Conservation (phyloP, 2,329 filamentous ascomycete genomes). For the Aureobasidium mangrovei region DNA sequence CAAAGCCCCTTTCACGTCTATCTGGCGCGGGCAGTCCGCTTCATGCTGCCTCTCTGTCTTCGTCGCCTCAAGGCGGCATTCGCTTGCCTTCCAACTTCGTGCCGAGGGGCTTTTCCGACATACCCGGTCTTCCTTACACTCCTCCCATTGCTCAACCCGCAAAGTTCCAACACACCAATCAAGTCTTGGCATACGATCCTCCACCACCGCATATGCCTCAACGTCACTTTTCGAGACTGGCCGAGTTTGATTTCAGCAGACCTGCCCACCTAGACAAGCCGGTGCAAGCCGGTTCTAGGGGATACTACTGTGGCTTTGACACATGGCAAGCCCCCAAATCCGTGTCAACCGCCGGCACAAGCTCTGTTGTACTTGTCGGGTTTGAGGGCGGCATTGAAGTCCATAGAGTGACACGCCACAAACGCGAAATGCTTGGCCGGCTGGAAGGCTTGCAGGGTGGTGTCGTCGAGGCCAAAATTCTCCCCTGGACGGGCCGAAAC, state of each 20-base stretch:
- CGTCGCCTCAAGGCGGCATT: constrained; percentile 13
- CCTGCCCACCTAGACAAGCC: constrained; percentile 19
- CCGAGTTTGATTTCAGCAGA: constrained; percentile 22
- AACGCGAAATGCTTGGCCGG: constrained; percentile 59
- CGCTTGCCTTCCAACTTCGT: constrained; percentile 3
- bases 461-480: constrained; percentile 72
- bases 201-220: constrained; percentile 29
- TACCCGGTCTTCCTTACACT: neutral
- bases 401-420: constrained; percentile 62
- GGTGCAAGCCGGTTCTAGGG: constrained; percentile 40
- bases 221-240: constrained; percentile 26
- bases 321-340: constrained; percentile 43
- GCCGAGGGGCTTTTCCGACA: constrained; percentile 5
- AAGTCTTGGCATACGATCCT: constrained; percentile 22
- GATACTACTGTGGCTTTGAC: constrained; percentile 77
- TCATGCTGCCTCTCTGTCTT: constrained; percentile 9
- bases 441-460: constrained; percentile 71
- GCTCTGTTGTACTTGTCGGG: constrained; percentile 60
- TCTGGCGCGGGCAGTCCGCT: constrained; percentile 3
- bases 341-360: constrained; percentile 29
- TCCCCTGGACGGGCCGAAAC: constrained; percentile 56
- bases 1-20: neutral
- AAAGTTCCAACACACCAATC: constrained; percentile 15
- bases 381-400: constrained; percentile 74
- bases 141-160: neutral